Evolutionary conservation across 2,329 filamentous ascomycete genomes (phyloP), one percentile per base, ranked within the genome.

Genomic region (Aureobasidium subglaciale): DNA sequence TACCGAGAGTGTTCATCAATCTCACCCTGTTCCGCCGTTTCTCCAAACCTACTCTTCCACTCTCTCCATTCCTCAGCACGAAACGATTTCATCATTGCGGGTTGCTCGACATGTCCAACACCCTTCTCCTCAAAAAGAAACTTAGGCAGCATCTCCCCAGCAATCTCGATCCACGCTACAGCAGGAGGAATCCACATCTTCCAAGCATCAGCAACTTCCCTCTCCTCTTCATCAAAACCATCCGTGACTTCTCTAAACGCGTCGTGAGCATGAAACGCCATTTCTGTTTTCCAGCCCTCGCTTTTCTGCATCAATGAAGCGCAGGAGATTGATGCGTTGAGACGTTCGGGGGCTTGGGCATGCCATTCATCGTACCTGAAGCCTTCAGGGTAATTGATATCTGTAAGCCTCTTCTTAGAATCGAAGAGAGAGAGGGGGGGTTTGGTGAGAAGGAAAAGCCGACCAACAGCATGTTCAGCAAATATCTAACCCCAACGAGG

Each of bases 161-260:
- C 16, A 30, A 52, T 52, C 7, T 2, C 5, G 10, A 52, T 40
- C 35, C 35, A 52, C 5, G 24, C 25, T 4, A 24, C 16, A 1
- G 48, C 48, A 22, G 48, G 48, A 40, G 48, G 48, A 20, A 52
- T 30, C 7, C 22, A 52, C 48, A 52, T 52, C 5, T 52, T 52
- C 48, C 48, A 40, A 8, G 40, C 35, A 7, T 52, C 34, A 6
- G 48, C 24, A n/a, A 41, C 27, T 30, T 52, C 16, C 16, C 35
- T 22, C 35, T 24, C 3, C 20, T 16, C 13, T 2, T 20, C 10
- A 10, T 52, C 48, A 13, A 40, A 52, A 22, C 34, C n/a, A 13
- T 13, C 13, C 5, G 27, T 2, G 8, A 52, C 41, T 16, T 40
- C 27, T 7, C 4, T 1, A 10, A 52, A 24, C 1, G 35, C 35